These are phyloP conservation scores for Candida quercuum DNA, from an alignment of 805 yeast species.

Conservation along the genomic window DNA sequence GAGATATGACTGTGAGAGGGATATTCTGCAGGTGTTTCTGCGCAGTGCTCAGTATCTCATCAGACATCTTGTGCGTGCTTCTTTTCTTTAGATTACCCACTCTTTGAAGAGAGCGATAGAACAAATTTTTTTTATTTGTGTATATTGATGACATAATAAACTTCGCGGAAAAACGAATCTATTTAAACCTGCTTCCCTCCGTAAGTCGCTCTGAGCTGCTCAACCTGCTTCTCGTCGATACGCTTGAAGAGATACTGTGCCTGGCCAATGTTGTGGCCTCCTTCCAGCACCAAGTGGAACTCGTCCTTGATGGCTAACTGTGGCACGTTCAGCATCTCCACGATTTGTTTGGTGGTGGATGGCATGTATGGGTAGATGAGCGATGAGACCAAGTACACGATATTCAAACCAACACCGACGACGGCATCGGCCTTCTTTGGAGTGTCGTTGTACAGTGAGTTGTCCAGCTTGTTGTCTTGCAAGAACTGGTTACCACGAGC, in stretches of 20 bases:
- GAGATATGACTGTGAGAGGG: slow-evolving; percentile 56
- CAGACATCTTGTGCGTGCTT: too few relatives aligned
- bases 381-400: slow-evolving; percentile 81
- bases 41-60: slow-evolving; percentile 39
- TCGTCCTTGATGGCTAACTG: slow-evolving; percentile 69
- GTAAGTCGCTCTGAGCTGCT: slow-evolving; percentile 77
- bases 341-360: slow-evolving; percentile 63
- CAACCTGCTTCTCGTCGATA: slow-evolving; percentile 86
- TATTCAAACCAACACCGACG: slow-evolving; percentile 84
- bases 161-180: not conserved
- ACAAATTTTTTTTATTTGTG: slow-evolving; percentile 1
- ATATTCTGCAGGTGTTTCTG: slow-evolving; percentile 40
- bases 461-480: slow-evolving; percentile 94
- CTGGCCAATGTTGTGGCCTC: slow-evolving; percentile 85
- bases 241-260: slow-evolving; percentile 89
- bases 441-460: slow-evolving; percentile 65
- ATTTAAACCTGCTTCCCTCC: slow-evolving; percentile 63
- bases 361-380: slow-evolving; percentile 89
- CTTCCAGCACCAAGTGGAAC: slow-evolving; percentile 60
- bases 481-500: slow-evolving; percentile 92
- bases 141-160: too few relatives aligned
- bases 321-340: slow-evolving; percentile 80
- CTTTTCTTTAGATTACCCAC: slow-evolving; percentile 5
- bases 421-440: slow-evolving; percentile 89
- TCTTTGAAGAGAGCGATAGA: slow-evolving; percentile 10